Conservation (phyloP, 768 basidiomycete genomes). For the Phaeotremella skinneri region DNA sequence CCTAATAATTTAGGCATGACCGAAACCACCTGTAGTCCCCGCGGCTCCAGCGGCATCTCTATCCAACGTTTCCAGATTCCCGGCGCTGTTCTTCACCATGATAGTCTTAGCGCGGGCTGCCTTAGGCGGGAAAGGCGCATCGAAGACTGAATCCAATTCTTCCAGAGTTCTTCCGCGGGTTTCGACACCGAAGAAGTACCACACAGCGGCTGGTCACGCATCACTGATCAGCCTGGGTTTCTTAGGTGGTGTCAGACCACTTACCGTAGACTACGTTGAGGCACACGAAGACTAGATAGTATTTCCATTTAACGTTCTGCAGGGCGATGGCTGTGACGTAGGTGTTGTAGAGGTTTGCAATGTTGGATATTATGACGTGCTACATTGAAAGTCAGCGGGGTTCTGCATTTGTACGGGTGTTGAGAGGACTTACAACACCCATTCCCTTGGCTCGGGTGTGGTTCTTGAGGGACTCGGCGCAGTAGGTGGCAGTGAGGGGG, state of each 20-base stretch:
- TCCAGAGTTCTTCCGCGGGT: constrained; percentile 50
- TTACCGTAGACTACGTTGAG: constrained; percentile 23
- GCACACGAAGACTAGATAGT: constrained; percentile 32
- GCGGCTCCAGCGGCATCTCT: background rate
- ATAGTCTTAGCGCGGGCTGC: constrained; percentile 7
- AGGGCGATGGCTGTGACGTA: constrained; percentile 42
- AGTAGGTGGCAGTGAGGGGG: constrained; percentile 61
- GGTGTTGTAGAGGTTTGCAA: constrained; percentile 54
- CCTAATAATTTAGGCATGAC: no score
- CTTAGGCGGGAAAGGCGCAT: constrained; percentile 40
- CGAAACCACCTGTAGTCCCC: background rate
- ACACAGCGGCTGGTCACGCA: constrained; percentile 31
- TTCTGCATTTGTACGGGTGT: background rate
- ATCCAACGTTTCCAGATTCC: constrained; percentile 37
- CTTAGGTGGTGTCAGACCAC: constrained; percentile 6
- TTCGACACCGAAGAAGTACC: constrained; percentile 46
- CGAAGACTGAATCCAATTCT: constrained; percentile 51
- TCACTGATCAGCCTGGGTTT: background rate
- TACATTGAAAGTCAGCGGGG: background rate
- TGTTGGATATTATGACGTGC: constrained; percentile 32
- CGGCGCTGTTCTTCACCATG: constrained; percentile 22
- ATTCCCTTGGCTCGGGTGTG: constrained; percentile 65
- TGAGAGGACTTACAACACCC: constrained; percentile 55
- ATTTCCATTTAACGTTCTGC: constrained; percentile 23
- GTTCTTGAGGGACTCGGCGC: constrained; percentile 60